These are phyloP conservation scores for Talaromyces proteolyticus DNA, from an alignment of 495 filamentous ascomycete species.

Conservation along the genomic window DNA sequence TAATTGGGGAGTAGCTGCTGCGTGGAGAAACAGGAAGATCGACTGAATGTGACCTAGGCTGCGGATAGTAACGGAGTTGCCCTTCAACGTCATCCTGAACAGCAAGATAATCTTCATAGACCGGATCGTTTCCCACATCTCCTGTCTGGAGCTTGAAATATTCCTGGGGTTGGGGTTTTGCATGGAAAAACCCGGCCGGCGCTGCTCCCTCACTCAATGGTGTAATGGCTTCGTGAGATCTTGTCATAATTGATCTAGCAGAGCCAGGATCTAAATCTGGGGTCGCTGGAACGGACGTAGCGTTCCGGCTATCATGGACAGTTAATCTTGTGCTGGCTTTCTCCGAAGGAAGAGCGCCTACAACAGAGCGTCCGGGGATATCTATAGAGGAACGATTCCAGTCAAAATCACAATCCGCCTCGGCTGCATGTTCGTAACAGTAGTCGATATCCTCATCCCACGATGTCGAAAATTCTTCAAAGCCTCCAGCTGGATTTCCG, in stretches of 20 bases:
- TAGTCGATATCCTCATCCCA: slow-evolving; percentile 97
- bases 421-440: slow-evolving; percentile 85
- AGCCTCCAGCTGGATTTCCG: slow-evolving; percentile 3
- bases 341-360: not conserved
- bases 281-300: slow-evolving; percentile 21
- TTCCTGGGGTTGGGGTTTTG: not conserved
- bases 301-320: not conserved
- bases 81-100: slow-evolving; percentile 40
- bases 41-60: slow-evolving; percentile 29
- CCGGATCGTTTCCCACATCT: slow-evolving; percentile 32
- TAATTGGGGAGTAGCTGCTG: slow-evolving; percentile 50
- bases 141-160: slow-evolving; percentile 10
- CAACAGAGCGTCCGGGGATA: not conserved
- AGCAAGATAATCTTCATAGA: slow-evolving; percentile 44
- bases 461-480: slow-evolving; percentile 45
- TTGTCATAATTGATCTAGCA: slow-evolving; percentile 25
- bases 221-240: slow-evolving; percentile 27
- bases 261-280: slow-evolving; percentile 36
- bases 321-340: not conserved
- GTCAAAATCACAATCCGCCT: slow-evolving; percentile 86
- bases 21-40: slow-evolving; percentile 36
- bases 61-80: slow-evolving; percentile 34
- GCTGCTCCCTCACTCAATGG: slow-evolving; percentile 20
- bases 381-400: slow-evolving; percentile 57
- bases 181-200: slow-evolving; percentile 2